Base-by-base conservation (phyloP, 345 rosid genomes). In the Conringia planisiliqua region DNA sequence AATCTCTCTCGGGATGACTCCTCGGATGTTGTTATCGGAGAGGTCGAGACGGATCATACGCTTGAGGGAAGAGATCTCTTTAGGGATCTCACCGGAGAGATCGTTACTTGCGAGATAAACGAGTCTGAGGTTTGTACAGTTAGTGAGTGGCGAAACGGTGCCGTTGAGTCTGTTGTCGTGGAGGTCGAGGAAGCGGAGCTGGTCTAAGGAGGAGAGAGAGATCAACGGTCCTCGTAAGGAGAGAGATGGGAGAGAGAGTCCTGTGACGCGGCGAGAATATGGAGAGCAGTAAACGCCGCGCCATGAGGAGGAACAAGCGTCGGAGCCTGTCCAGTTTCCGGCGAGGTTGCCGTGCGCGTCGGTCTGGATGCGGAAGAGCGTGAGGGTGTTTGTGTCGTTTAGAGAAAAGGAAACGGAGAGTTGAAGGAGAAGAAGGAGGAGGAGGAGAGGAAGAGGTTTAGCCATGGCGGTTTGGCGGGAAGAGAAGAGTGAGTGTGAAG, bases 81-180 rank as follows among this genome's bases (percentile, higher is more conserved):
- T 86, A 0, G 91, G 96, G 7, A 94, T 94, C 24, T 86, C 84
- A 6, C 90, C 90, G 55, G 95, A 90, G 69, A 94, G 58, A 70
- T 94, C 98, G 67, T 94, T 91, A 1, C 86, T 80, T 20, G 90
- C 47, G 62, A 94, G 90, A 72, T 94, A 94, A 57, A 90, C 75
- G 50, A 88, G 97, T 38, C 83, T 84, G 74, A 94, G 93, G 71
- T 86, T 85, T 9, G 87, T 75, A 71, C 96, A 90, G 78, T 88
- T 87, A 27, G 82, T 36, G 59, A 91, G 83, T 0, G 97, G 84
- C 16, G 22, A 77, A 68, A 91, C 36, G 40, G 89, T 80, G 76
- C 90, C 93, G 80, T 91, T 94, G 35, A 94, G 86, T 76, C 95
- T 87, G 83, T 94, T 94, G 58, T 84, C 85, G 22, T 91, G 95